Base-by-base conservation (phyloP, 176 grass and related monocot genomes). In the Secale cereale region DNA sequence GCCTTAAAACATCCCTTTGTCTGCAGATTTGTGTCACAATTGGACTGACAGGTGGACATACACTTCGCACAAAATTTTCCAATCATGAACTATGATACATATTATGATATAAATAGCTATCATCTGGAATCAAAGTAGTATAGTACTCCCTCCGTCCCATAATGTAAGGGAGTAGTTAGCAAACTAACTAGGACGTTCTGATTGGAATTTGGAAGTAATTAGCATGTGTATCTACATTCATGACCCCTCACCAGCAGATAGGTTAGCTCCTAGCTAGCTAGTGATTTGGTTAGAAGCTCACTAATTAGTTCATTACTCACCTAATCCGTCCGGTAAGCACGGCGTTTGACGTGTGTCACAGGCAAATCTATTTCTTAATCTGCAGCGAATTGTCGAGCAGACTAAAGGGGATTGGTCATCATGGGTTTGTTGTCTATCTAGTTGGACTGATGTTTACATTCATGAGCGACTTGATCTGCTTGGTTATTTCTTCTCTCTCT, bases 341-440 rank as follows among this genome's bases (percentile, higher is more conserved):
- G 1, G 22, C 15, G 72, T 27, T 27, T 66, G 72, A 41, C 82
- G n/a, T 71, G 71, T 84, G 82, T 64, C 62, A 54, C 1, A 0
- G 6, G 4, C 41, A 28, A 67, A 85, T 85, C 31, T 54, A 20
- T 56, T 77, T 26, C 61, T 67, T 77, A 74, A 84, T 84, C 20
- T 15, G 39, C 71, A 77, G 5, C 8, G 40, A 30, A 84, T 75
- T 57, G 1, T 75, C 39, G 0, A 82, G 22, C 31, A 70, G 50
- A 71, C 43, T 30, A 82, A 39, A 69, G 50, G 31, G 65, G 65
- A 39, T 59, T 40, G 50, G 36, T 82, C 82, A 75, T 76, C 37
- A 64, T 64, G 26, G 56, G 33, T 31, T 48, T 26, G 22, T 80
- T 78, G 76, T 39, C 76, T 78, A 10, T 26, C 10, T 30, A 29